These are phyloP conservation scores for Dimocarpus longan DNA, from an alignment of 345 rosid genomes.

Conservation along the genomic window DNA sequence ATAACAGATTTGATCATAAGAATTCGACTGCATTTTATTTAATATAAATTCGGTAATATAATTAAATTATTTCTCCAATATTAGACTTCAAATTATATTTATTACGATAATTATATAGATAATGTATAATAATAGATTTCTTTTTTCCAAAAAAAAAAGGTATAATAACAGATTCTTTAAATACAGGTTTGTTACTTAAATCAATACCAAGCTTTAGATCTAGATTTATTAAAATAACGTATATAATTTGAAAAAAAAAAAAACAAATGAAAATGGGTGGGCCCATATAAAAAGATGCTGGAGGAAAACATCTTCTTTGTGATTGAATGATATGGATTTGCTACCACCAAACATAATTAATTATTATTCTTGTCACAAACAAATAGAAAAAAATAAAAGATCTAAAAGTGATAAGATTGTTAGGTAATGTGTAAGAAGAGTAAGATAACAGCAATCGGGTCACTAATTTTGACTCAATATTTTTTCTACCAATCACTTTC, in stretches of 20 bases:
- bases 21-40: neutral
- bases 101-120: no score
- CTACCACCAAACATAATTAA: neutral
- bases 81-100: no score
- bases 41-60: no score
- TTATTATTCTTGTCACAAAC: neutral
- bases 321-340: constrained; percentile 10
- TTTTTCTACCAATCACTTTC: no score
- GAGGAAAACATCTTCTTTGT: neutral
- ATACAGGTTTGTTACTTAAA: neutral
- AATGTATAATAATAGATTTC: neutral
- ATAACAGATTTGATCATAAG: neutral
- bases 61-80: no score
- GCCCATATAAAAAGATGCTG: neutral
- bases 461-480: constrained; percentile 26
- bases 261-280: neutral
- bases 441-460: constrained; percentile 24
- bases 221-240: neutral
- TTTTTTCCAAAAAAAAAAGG: no score
- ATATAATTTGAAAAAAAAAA: neutral
- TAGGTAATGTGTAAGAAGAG: constrained; percentile 15
- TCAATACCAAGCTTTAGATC: neutral
- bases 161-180: no score
- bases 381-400: neutral
- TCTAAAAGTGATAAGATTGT: constrained; percentile 34